Evolutionary conservation across 768 basidiomycete species (phyloP).

Genomic region (Tricholoma sp.): DNA sequence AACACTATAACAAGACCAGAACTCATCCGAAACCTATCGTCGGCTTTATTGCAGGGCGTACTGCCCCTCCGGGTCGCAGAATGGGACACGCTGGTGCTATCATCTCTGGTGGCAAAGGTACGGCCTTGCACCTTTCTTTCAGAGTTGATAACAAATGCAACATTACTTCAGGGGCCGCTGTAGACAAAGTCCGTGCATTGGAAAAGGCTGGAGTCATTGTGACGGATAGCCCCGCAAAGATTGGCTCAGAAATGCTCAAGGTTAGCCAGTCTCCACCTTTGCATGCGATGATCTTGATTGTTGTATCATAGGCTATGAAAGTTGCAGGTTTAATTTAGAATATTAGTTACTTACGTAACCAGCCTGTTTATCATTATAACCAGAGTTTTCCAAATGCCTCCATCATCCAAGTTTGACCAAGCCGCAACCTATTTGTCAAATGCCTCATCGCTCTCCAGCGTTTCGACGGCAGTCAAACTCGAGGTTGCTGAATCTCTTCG

Average conservation of each 20-base stretch:
- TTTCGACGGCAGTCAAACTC: conserved; percentile 62
- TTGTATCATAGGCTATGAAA: conserved; percentile 61
- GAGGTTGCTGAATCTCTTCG: conserved; percentile 51
- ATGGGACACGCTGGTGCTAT: conserved; percentile 99
- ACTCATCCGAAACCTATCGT: conserved; percentile 90
- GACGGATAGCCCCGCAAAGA: conserved; percentile 92
- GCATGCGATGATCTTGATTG: not conserved
- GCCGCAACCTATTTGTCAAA: conserved; percentile 64
- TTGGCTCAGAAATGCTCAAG: conserved; percentile 86
- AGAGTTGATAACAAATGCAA: not conserved
- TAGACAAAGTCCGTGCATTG: conserved; percentile 89
- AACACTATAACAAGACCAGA: conserved; percentile 87
- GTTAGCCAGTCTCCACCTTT: conserved; percentile 33
- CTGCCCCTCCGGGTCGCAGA: conserved; percentile 94
- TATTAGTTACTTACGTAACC: not conserved
- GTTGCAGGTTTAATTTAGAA: conserved; percentile 23
- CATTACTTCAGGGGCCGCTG: conserved; percentile 62
- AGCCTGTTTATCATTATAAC: not conserved
- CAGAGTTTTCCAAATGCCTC: conserved; percentile 19
- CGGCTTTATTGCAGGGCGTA: conserved; percentile 96
- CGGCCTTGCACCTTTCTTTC: conserved; percentile 11
- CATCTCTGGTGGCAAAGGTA: conserved; percentile 95
- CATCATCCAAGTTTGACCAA: conserved; percentile 41
- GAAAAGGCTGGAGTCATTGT: conserved; percentile 91
- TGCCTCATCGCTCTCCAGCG: conserved; percentile 45